Evolutionary conservation across 129 eudicot genomes (phyloP).

Genomic region (Heracleum sosnowskyi): DNA sequence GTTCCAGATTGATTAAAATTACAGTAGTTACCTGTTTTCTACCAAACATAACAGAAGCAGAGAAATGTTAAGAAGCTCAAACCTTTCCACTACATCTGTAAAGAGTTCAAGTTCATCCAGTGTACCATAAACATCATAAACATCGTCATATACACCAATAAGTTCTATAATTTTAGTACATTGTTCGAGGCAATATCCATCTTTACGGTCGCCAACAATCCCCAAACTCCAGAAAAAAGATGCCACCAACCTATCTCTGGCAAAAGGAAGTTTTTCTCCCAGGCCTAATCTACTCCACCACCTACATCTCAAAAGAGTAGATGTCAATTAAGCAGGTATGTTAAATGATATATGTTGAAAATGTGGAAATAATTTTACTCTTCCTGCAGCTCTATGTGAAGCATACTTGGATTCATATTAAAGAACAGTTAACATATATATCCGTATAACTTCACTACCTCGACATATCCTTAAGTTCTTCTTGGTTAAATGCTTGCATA

Average conservation of each 20-base stretch:
- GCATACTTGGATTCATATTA: too few relatives aligned
- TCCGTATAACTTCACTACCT: not conserved
- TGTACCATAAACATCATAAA: constrained; percentile 48
- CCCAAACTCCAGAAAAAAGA: constrained; percentile 50
- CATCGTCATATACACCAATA: constrained; percentile 47
- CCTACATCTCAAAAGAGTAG: constrained; percentile 13
- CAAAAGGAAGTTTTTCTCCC: constrained; percentile 6
- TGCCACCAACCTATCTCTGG: constrained; percentile 48
- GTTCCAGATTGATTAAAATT: too few relatives aligned
- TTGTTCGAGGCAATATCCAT: constrained; percentile 18
- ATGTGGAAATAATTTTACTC: too few relatives aligned
- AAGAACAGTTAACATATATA: too few relatives aligned
- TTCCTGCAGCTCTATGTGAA: too few relatives aligned
- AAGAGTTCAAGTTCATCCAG: constrained; percentile 44
- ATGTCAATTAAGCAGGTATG: too few relatives aligned
- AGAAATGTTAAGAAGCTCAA: too few relatives aligned
- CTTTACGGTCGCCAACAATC: constrained; percentile 31
- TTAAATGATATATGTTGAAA: too few relatives aligned
- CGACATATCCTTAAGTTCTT: constrained; percentile 5
- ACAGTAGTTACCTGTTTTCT: too few relatives aligned
- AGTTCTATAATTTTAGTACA: constrained; percentile 39
- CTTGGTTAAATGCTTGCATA: constrained; percentile 26
- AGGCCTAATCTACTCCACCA: constrained; percentile 39
- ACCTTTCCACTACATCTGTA: constrained; percentile 48
- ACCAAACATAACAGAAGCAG: too few relatives aligned